These are phyloP conservation scores for Globisporangium megalacanthum DNA, from an alignment of 352 stramenopile genomes.

Conservation along the genomic window DNA sequence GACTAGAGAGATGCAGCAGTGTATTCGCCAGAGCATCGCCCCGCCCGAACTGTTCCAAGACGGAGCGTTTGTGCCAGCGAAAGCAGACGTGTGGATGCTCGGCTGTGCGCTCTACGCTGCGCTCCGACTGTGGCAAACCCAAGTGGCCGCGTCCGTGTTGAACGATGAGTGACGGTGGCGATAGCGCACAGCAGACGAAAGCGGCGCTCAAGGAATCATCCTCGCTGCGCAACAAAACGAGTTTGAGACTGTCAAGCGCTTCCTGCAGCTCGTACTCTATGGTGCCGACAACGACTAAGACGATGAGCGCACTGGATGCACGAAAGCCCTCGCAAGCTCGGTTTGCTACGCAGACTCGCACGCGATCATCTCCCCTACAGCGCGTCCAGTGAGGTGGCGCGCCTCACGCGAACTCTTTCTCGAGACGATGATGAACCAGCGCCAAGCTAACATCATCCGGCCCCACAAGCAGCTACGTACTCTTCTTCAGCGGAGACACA, in stretches of 20 bases:
- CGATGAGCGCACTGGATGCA: background rate
- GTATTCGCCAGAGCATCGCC: slow-evolving; percentile 28
- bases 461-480: too few species aligned
- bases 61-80: slow-evolving; percentile 23
- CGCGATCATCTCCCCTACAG: too few species aligned
- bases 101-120: slow-evolving; percentile 49
- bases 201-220: slow-evolving; percentile 65
- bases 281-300: slow-evolving; percentile 14
- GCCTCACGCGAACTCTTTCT: too few species aligned
- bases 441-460: too few species aligned
- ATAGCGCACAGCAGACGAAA: slow-evolving; percentile 1
- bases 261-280: slow-evolving; percentile 47
- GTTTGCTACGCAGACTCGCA: too few species aligned
- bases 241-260: slow-evolving; percentile 51
- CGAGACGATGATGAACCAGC: too few species aligned
- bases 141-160: too few species aligned
- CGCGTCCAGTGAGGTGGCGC: too few species aligned
- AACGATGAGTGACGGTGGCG: background rate
- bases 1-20: slow-evolving; percentile 30
- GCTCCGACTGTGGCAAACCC: slow-evolving; percentile 44
- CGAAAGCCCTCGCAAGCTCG: too few species aligned
- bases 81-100: slow-evolving; percentile 64
- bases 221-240: slow-evolving; percentile 63
- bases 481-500: too few species aligned
- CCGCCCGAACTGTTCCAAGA: slow-evolving; percentile 38